Evolutionary conservation across 2,329 filamentous ascomycete genomes (phyloP), one percentile per base, ranked within the genome.

Genomic region (Paracamarosporium sp.): DNA sequence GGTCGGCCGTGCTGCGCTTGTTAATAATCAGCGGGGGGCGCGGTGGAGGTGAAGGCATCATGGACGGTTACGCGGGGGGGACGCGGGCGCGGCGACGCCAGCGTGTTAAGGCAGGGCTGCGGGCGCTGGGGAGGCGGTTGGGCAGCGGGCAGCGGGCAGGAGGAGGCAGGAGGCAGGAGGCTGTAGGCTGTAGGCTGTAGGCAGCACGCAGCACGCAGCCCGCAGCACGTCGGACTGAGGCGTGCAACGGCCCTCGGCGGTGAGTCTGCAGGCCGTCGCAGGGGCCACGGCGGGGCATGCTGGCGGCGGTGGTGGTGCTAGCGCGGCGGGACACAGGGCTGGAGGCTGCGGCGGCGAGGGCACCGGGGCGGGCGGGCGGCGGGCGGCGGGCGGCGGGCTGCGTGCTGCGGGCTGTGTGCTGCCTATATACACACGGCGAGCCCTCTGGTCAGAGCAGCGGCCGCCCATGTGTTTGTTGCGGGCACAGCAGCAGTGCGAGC

Each of bases 11-110:
- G n/a, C 22, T 33, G 58, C 43, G 58, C 50, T 50, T 33, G 59
- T 68, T 62, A 68, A 65, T 64, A 66, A 69, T 68, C 67, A 69
- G 62, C 54, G 47, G 24, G 46, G 40, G 17, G 46, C 36, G 63
- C 25, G 43, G 55, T 51, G 57, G 43, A 57, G 53, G 61, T 59
- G 59, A 55, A 60, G 60, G 38, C 54, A 52, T 56, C 25, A 27
- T 56, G 53, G 28, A 48, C 40, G 53, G 50, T 50, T 50, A 41
- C 41, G 33, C 41, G 31, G 41, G 11, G 41, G 11, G 22, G 20
- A 20, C 53, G 45, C 27, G 45, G 41, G 35, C 46, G 55, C 25
- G 47, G 30, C 28, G 24, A 35, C 20, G 40, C 4, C 30, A 57
- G 56, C 60, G 62, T 64, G 62, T 64, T 64, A 63, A 62, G 63